phyloP scores from a whole-genome alignment of 2,329 filamentous ascomycete genomes.

The Bretziella fagacearum region DNA sequence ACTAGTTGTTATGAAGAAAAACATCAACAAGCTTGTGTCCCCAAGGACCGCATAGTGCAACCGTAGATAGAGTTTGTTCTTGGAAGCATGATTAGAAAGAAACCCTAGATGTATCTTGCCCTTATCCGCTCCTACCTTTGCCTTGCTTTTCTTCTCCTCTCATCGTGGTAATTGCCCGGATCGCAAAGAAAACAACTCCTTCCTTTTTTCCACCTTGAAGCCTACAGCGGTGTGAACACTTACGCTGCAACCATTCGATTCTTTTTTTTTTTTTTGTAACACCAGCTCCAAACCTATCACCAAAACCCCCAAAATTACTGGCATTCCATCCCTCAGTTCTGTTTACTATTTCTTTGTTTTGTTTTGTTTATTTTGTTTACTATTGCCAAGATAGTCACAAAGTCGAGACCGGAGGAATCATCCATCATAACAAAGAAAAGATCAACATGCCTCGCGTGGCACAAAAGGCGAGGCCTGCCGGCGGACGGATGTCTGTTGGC shows the following conservation, averaged over 20 bases:
- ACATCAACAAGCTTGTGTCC: too few relatives aligned
- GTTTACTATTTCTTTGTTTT: neutral
- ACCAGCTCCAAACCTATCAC: neutral
- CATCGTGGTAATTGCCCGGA: neutral
- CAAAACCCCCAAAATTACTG: too few relatives aligned
- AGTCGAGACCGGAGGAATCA: too few relatives aligned
- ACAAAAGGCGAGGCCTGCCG: slow-evolving; percentile 34
- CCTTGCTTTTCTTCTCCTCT: neutral
- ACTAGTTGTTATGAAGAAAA: neutral
- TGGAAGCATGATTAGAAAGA: neutral
- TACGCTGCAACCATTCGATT: too few relatives aligned
- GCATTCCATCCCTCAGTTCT: neutral
- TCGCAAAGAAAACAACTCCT: slow-evolving; percentile 1
- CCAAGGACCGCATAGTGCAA: too few relatives aligned
- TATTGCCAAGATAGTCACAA: too few relatives aligned
- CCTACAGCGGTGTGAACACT: neutral
- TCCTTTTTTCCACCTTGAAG: neutral
- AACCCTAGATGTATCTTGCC: neutral
- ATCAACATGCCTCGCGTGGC: slow-evolving; percentile 39
- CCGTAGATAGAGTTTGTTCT: neutral
- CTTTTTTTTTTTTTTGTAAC: neutral
- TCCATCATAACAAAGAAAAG: neutral
- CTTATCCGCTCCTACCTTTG: neutral
- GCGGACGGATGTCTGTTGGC: slow-evolving; percentile 30
- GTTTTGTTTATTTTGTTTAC: too few relatives aligned